Evolutionary conservation across 1,284 basidiomycete genomes (phyloP).

Genomic region (Singerocomus rubriflavus): DNA sequence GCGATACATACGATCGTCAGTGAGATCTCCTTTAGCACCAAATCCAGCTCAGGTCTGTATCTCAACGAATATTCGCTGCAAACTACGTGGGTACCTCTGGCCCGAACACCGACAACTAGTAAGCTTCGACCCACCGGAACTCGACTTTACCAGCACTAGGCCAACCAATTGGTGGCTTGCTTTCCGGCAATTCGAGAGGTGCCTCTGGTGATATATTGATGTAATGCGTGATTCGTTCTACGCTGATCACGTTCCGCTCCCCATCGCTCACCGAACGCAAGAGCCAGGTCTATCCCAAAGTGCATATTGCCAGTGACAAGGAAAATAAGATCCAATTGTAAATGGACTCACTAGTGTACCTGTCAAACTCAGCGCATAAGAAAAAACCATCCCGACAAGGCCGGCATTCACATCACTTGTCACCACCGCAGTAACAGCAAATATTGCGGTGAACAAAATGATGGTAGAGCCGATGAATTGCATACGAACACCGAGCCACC

Average conservation of each 20-base stretch:
- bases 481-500: constrained; percentile 78
- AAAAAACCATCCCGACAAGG: constrained; percentile 87
- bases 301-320: no score
- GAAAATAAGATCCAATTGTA: no score
- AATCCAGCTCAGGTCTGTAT: constrained; percentile 80
- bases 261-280: constrained; percentile 88
- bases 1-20: constrained; percentile 54
- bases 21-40: constrained; percentile 74
- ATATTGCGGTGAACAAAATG: constrained; percentile 70
- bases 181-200: constrained; percentile 66
- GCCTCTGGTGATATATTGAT: constrained; percentile 72
- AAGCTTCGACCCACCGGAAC: constrained; percentile 52
- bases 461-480: constrained; percentile 84
- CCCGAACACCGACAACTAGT: no score
- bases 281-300: constrained; percentile 72
- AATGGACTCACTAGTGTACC: constrained; percentile 60
- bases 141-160: constrained; percentile 74
- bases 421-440: constrained; percentile 70
- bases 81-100: background rate
- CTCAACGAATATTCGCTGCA: constrained; percentile 71
- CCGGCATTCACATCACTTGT: constrained; percentile 83
- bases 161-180: constrained; percentile 65
- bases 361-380: constrained; percentile 81
- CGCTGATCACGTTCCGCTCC: constrained; percentile 91
- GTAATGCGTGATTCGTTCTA: constrained; percentile 75